Conservation (phyloP, 768 basidiomycete genomes). For the Boletus rubropictus region DNA sequence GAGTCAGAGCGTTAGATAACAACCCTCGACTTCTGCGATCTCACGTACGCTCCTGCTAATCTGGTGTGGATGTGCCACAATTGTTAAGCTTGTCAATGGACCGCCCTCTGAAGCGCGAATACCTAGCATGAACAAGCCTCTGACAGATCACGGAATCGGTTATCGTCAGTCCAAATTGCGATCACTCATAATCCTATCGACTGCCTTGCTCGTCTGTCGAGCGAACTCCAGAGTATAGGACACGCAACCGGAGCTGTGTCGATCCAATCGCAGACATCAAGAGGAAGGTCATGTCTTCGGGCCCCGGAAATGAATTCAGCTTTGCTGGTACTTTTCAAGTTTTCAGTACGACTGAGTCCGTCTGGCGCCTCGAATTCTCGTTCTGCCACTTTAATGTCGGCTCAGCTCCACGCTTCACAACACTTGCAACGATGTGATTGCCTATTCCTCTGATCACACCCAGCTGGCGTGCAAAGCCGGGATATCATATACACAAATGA, state of each 20-base stretch:
- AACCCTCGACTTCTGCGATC: not conserved
- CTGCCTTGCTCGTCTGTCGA: not conserved
- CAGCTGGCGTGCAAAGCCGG: not conserved
- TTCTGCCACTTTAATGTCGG: not conserved
- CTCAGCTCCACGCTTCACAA: not conserved
- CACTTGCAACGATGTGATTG: not conserved
- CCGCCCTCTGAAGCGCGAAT: not conserved
- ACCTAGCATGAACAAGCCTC: not conserved
- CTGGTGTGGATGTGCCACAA: constrained; percentile 2
- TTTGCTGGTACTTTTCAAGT: too few species aligned
- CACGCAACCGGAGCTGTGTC: too few species aligned
- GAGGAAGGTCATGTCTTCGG: too few species aligned
- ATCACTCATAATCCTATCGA: not conserved
- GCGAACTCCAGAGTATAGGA: not conserved
- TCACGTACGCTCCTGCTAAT: constrained; percentile 1
- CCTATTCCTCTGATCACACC: not conserved
- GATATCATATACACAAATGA: constrained; percentile 2
- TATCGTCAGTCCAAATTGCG: not conserved
- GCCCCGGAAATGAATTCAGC: too few species aligned
- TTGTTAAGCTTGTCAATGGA: not conserved
- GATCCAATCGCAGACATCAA: too few species aligned
- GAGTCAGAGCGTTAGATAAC: not conserved
- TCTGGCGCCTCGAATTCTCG: not conserved
- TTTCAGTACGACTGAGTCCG: not conserved
- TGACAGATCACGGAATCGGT: not conserved